Evolutionary conservation across 257 asterid genomes (phyloP).

Genomic region (Solanum chiquidenum): DNA sequence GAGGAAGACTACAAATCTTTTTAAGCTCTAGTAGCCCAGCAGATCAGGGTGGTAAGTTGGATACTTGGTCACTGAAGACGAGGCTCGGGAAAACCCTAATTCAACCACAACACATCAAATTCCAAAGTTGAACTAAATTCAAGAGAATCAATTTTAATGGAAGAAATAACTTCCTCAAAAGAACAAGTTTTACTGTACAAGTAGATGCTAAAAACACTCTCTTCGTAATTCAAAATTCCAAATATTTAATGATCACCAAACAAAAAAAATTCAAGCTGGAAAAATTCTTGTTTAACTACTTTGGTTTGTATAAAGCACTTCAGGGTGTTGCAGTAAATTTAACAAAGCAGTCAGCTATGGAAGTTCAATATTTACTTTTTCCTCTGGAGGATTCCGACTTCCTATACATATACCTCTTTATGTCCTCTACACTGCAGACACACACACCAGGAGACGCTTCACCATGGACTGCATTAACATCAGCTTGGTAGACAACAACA

Average conservation of each 20-base stretch:
- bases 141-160: background rate
- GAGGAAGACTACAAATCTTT: no score
- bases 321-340: background rate
- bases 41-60: no score
- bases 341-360: background rate
- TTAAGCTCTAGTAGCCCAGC: no score
- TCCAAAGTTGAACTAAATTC: background rate
- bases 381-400: background rate
- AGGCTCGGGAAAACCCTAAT: background rate
- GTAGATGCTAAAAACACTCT: background rate
- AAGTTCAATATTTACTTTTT: background rate
- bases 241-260: no score
- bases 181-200: background rate
- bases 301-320: background rate
- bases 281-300: background rate
- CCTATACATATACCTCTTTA: background rate
- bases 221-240: no score
- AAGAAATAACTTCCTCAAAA: background rate
- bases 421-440: background rate
- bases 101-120: background rate
- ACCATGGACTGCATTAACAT: slow-evolving; percentile 51
- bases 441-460: slow-evolving; percentile 20
- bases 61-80: no score
- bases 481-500: slow-evolving; percentile 48
- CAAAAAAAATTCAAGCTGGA: background rate